Conservation (phyloP, 306 rosid species). For the Citrullus amarus region DNA sequence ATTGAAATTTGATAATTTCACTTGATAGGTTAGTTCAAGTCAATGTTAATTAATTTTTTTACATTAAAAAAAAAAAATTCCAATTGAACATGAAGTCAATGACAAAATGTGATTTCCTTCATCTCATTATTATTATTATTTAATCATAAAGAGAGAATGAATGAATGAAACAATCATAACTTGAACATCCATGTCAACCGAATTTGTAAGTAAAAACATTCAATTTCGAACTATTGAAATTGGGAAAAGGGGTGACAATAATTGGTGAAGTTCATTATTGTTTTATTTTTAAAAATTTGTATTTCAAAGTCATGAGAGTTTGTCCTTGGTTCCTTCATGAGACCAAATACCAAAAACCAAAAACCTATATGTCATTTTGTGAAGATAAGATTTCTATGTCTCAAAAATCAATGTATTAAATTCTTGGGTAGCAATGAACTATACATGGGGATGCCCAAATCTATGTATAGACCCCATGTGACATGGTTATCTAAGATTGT, state of each 20-base stretch:
- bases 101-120: background rate
- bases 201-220: background rate
- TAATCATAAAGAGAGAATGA: background rate
- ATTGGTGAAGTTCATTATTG: background rate
- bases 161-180: background rate
- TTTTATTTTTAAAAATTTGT: no score
- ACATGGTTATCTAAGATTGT: background rate
- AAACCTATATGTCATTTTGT: background rate
- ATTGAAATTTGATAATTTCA: background rate
- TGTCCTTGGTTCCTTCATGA: background rate
- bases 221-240: background rate
- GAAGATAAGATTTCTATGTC: slow-evolving; percentile 5
- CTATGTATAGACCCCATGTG: slow-evolving; percentile 2
- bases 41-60: background rate
- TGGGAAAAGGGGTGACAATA: background rate
- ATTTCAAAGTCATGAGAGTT: background rate
- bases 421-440: background rate
- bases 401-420: background rate
- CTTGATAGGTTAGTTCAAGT: background rate
- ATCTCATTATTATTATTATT: no score
- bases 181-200: background rate
- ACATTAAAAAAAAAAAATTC: background rate
- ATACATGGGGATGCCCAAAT: background rate
- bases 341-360: background rate
- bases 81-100: background rate